Percentiles rank a stretch among this genome's conserved stretches.
Evolutionary conservation across 2,329 filamentous ascomycete genomes (phyloP).

Genomic region (Bipolaris victoriae): DNA sequence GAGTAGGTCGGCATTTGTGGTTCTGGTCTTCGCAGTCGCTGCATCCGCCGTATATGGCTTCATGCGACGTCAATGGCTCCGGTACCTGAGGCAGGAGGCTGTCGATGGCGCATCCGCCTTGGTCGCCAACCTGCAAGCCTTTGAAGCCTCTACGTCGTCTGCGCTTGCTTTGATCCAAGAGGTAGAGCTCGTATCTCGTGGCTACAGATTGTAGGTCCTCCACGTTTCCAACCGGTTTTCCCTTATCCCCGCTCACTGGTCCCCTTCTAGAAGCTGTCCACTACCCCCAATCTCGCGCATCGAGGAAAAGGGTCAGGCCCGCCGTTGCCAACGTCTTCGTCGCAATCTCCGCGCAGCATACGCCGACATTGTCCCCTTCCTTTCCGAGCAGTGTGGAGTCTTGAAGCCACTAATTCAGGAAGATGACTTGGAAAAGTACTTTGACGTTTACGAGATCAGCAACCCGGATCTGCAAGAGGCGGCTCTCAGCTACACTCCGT

Average conservation of each 20-base stretch:
- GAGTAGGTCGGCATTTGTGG: constrained; percentile 57
- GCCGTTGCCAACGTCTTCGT: constrained; percentile 81
- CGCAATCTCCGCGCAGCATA: constrained; percentile 75
- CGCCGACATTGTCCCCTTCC: constrained; percentile 71
- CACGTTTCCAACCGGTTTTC: constrained; percentile 11
- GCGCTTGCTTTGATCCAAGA: constrained; percentile 86
- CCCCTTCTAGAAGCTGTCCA: constrained; percentile 72
- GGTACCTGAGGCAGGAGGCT: constrained; percentile 76
- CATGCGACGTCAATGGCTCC: constrained; percentile 79
- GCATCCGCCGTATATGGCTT: constrained; percentile 72
- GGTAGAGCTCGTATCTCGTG: constrained; percentile 91
- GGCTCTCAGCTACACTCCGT: constrained; percentile 61
- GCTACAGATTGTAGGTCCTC: constrained; percentile 75
- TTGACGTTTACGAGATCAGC: constrained; percentile 68
- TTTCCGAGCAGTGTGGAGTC: constrained; percentile 70
- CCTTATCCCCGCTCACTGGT: constrained; percentile 28
- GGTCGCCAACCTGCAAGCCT: constrained; percentile 76
- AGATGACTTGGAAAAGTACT: constrained; percentile 86
- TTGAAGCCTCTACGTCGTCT: constrained; percentile 77
- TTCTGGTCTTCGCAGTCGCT: constrained; percentile 59
- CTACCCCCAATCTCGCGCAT: constrained; percentile 90
- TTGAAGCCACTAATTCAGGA: constrained; percentile 78
- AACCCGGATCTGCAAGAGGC: constrained; percentile 56
- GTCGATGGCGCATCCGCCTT: constrained; percentile 72
- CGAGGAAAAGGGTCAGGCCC: constrained; percentile 78